Percentiles rank a stretch among this genome's conserved stretches.
These are phyloP conservation scores for Orychophragmus violaceus DNA, from an alignment of 345 rosid species.

Conservation along the genomic window DNA sequence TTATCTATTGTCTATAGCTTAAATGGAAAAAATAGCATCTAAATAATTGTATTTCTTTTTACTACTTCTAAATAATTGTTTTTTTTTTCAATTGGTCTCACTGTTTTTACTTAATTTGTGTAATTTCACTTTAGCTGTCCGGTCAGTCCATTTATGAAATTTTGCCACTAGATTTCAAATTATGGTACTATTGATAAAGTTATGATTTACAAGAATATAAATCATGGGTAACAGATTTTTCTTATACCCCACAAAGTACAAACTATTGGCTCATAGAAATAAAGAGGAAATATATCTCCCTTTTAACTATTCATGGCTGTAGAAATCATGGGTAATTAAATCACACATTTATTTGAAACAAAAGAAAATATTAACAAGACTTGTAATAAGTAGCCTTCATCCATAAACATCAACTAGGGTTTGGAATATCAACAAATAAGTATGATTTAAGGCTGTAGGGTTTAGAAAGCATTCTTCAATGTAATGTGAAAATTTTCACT, in stretches of 20 bases:
- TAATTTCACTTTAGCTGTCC: slow-evolving; percentile 34
- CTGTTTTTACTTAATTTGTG: slow-evolving; percentile 33
- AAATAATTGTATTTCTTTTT: slow-evolving; percentile 25
- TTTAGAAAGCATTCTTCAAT: neutral
- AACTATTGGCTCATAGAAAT: slow-evolving; percentile 15
- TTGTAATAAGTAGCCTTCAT: neutral
- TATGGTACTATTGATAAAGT: slow-evolving; percentile 32
- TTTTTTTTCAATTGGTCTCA: neutral
- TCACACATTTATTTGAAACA: neutral
- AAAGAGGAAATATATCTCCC: neutral
- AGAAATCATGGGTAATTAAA: neutral
- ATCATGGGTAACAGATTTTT: slow-evolving; percentile 21
- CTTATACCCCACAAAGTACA: slow-evolving; percentile 25
- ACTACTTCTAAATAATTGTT: slow-evolving; percentile 15
- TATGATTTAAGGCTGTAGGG: neutral
- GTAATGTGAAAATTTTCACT: neutral
- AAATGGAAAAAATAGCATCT: slow-evolving; percentile 33
- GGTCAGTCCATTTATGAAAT: slow-evolving; percentile 30
- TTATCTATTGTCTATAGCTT: slow-evolving; percentile 30
- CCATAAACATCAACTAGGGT: neutral
- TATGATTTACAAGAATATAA: slow-evolving; percentile 27
- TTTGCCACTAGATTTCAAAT: slow-evolving; percentile 30
- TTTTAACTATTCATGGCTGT: slow-evolving; percentile 11
- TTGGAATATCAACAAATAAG: neutral
- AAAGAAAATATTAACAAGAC: neutral